Conservation (phyloP, 1,284 basidiomycete genomes). For the Farysia itapuensis region DNA sequence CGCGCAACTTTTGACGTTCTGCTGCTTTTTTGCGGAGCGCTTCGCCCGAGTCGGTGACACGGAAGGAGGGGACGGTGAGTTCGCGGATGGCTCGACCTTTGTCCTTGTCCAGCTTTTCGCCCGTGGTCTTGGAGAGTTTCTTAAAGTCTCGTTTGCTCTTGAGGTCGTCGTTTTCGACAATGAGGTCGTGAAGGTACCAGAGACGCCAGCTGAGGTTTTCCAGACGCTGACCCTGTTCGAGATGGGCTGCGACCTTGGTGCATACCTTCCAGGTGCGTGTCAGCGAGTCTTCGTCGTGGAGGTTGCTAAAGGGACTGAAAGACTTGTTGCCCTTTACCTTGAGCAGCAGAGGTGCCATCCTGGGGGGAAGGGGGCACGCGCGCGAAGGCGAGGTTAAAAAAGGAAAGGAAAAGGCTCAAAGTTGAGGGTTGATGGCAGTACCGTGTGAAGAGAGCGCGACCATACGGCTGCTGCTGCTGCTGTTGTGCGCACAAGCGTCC, state of each 20-base stretch:
- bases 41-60: conserved; percentile 35
- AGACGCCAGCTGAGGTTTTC: conserved; percentile 50
- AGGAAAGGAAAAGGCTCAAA: not conserved
- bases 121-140: conserved; percentile 30
- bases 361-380: too few relatives aligned
- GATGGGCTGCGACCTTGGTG: conserved; percentile 43
- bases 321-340: conserved; percentile 48
- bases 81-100: conserved; percentile 28
- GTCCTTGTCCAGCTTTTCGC: conserved; percentile 41
- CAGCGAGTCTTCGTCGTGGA: conserved; percentile 43
- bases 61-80: conserved; percentile 37
- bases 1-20: conserved; percentile 33
- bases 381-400: not conserved
- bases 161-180: conserved; percentile 37
- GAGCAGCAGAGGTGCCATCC: conserved; percentile 31
- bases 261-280: conserved; percentile 37
- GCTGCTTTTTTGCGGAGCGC: conserved; percentile 30
- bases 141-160: conserved; percentile 32
- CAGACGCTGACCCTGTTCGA: conserved; percentile 50
- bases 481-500: too few relatives aligned
- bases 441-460: not conserved
- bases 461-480: not conserved
- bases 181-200: conserved; percentile 44
- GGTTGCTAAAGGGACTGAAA: conserved; percentile 44
- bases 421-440: not conserved